Conservation (phyloP, 805 yeast species). For the Candida sonorensis region DNA sequence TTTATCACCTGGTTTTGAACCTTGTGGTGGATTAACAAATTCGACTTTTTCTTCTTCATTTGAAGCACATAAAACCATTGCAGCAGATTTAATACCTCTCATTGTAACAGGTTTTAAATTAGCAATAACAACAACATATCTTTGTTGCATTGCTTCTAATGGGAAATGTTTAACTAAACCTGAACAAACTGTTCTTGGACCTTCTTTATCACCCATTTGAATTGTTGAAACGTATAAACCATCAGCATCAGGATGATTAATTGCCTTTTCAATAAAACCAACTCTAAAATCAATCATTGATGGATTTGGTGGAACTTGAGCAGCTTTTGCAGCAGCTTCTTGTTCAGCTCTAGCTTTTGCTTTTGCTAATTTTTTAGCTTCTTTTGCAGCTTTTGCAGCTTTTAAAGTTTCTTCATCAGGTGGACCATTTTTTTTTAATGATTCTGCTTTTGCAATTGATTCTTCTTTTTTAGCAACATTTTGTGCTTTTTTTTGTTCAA, state of each 20-base stretch:
- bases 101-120: slow-evolving; percentile 95
- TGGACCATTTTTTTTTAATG: slow-evolving; percentile 13
- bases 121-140: slow-evolving; percentile 85
- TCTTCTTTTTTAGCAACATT: slow-evolving; percentile 7
- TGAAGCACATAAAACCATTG: slow-evolving; percentile 96
- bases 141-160: slow-evolving; percentile 91
- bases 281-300: slow-evolving; percentile 87
- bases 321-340: slow-evolving; percentile 44
- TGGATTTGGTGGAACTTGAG: slow-evolving; percentile 68
- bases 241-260: slow-evolving; percentile 98
- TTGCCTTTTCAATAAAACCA: slow-evolving; percentile 94
- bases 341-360: slow-evolving; percentile 56
- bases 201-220: slow-evolving; percentile 92
- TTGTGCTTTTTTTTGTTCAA: slow-evolving; percentile 4
- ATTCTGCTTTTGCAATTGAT: slow-evolving; percentile 3
- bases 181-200: slow-evolving; percentile 97
- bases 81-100: slow-evolving; percentile 95
- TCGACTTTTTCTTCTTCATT: slow-evolving; percentile 65
- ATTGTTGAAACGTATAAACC: slow-evolving; percentile 93
- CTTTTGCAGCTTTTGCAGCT: slow-evolving; percentile 30
- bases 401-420: slow-evolving; percentile 27
- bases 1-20: slow-evolving; percentile 92
- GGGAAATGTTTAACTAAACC: slow-evolving; percentile 89
- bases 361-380: slow-evolving; percentile 34
- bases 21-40: slow-evolving; percentile 91